Base-by-base conservation (phyloP, 768 basidiomycete species). In the Pisolithus sp. region DNA sequence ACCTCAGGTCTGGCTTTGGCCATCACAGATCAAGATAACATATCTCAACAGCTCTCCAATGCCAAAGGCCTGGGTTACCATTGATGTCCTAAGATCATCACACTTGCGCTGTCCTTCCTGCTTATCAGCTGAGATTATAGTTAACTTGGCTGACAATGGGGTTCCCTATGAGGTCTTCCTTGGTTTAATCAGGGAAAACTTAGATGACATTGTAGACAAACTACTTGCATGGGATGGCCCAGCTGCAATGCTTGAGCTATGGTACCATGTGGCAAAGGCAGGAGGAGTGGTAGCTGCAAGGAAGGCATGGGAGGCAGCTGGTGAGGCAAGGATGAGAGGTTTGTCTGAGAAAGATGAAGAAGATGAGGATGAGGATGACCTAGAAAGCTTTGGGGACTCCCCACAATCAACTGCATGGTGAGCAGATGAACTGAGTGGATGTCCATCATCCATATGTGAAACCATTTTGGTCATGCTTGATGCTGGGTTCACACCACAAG, bases 391-490 rank as follows among this genome's bases (percentile, higher is more conserved):
- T 7, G 57, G 56, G 7, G 56, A 60, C 2, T 60, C 60, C 2
- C 71, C 76, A 39, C 65, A 67, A 2, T 85, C 83, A n/a, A 68
- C 70, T 18, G 81, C 84, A 1, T 86, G 84, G 83, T 86, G 83
- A 82, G 71, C 68, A n/a, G 84, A 87, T 53, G 73, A 79, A 21
- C 67, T 80, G 28, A 82, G 82, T 46, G 85, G 73, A 24, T 69
- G 63, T 38, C 85, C 85, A 0, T 83, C 83, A 1, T 66, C 72
- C 20, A 68, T 86, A 4, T 83, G 81, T 56, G 85, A 88, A 61
- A 85, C 82, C 0, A 66, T 65, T 23, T 70, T 86, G 72, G 67
- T 65, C 5, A 67, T 86, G 18, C 62, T 86, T 1, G 82, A 80
- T 60, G 62, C 80, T 10, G 83, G 83, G 0, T 86, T 88, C 57